Base-by-base conservation (phyloP, 495 filamentous ascomycete genomes). In the Tuber magnatum region DNA sequence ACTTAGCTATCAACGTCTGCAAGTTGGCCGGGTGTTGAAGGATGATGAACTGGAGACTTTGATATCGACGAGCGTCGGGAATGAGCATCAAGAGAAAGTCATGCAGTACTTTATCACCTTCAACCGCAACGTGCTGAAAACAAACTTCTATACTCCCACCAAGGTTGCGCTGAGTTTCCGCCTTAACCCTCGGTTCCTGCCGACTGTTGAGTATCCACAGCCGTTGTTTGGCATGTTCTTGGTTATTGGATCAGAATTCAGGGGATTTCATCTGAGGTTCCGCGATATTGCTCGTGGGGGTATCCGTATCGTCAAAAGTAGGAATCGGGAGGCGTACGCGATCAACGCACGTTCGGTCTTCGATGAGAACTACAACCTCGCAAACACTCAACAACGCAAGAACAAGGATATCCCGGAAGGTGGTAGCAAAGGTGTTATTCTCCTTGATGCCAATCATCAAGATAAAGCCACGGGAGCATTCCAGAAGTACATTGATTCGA, bases 401-500 rank as follows among this genome's bases (percentile, higher is more conserved):
- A 99, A 99, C 87, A 99, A 99, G 86, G 95, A 99, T 81, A 99
- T 99, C 65, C 95, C 95, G n/a, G 95, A 99, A 86, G 95, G 95
- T 72, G 95, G 95, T 74, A 95, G 94, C 72, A 99, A 99, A 86
- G 95, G 95, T 84, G 95, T 99, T 71, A 94, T 99, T 73, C 90
- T 99, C 43, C 89, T 99, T 42, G 94, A 98, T 84, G 90, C 93
- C 46, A 88, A 92, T 78, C 93, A 97, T 83, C 95, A 99, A 84
- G 93, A 97, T 85, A 96, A 94, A 85, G 90, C 89, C 32, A 88
- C 86, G 65, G 93, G 95, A 72, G 95, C 95, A 24, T 99, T 99
- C 82, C 94, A 98, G 86, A 99, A 99, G 86, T 99, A 99, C 85
- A 99, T 99, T 76, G 95, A 99, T 85, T 94, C 92, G 82, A 97